Conservation (phyloP, 768 basidiomycete species). For the Plicaturopsis crispa region DNA sequence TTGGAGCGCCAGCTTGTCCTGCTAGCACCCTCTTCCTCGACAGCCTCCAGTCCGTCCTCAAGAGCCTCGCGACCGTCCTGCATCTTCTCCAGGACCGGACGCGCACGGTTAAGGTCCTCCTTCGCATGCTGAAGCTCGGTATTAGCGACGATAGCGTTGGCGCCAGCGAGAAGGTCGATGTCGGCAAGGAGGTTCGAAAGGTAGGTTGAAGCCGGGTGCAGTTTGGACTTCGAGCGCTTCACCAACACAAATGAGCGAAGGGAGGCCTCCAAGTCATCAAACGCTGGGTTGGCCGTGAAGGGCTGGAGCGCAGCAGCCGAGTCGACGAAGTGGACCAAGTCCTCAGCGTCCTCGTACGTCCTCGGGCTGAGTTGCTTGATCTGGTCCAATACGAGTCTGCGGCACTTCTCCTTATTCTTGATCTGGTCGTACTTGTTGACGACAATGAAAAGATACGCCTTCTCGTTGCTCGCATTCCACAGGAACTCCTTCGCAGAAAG, state of each 20-base stretch:
- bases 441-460: slow-evolving; percentile 96
- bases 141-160: slow-evolving; percentile 84
- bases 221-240: slow-evolving; percentile 95
- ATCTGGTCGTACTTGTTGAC: slow-evolving; percentile 98
- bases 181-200: slow-evolving; percentile 85
- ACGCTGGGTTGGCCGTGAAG: slow-evolving; percentile 59
- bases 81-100: slow-evolving; percentile 88
- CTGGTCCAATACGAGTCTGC: slow-evolving; percentile 83
- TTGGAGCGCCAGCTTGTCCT: slow-evolving; percentile 46
- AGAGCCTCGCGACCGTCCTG: slow-evolving; percentile 61
- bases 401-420: slow-evolving; percentile 90
- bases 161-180: slow-evolving; percentile 76
- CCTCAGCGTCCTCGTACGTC: slow-evolving; percentile 84
- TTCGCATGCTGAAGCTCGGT: slow-evolving; percentile 67
- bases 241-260: slow-evolving; percentile 92
- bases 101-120: slow-evolving; percentile 56
- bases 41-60: slow-evolving; percentile 69
- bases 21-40: slow-evolving; percentile 71
- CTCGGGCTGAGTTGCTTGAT: slow-evolving; percentile 89
- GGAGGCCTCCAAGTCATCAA: slow-evolving; percentile 83
- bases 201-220: slow-evolving; percentile 89
- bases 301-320: slow-evolving; percentile 68
- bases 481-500: slow-evolving; percentile 94
- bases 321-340: slow-evolving; percentile 98
- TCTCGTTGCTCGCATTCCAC: slow-evolving; percentile 88